Base-by-base conservation (phyloP, 164 flowering plant genomes). In the Piper longum region DNA sequence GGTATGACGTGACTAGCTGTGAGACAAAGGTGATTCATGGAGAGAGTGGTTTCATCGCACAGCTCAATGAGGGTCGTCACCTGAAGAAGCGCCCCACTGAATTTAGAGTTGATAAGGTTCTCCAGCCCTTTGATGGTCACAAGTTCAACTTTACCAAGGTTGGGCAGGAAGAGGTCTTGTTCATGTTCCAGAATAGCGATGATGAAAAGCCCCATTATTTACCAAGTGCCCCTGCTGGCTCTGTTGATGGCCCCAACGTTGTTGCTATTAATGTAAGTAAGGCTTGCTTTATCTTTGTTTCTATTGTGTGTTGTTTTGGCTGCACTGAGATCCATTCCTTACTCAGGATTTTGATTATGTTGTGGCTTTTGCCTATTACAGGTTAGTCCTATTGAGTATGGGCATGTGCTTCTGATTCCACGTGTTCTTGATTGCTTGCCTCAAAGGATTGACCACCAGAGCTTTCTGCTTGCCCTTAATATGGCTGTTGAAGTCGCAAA, bases 371-470 rank as follows among this genome's bases (percentile, higher is more conserved):
- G 60, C 63, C 43, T 16, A 43, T 74, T 41, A 26, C 77, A 88
- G 96, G 93, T 91, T 57, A 91, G 96, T 72, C 98, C 98, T 0
- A 88, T 91, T 42, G 96, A 88, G 63, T 91, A 88, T 69, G 97
- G 96, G 4, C 97, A 91, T 72, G 97, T 91, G 59, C 85, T 91
- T 60, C 69, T 91, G 71, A 84, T 91, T 45, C 97, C 97, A 5
- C 82, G 73, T 2, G 72, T 88, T 62, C 81, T 82, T 13, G 88
- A 88, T 42, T 70, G 83, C 74, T 72, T 85, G 72, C 95, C 95
- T 8, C 96, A 88, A 70, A 80, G 81, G 77, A 87, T 91, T 66
- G 95, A 91, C 66, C 74, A 56, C 57, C 75, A 74, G 57, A 88
- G 89, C 80, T 78, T 88, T 73, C 66, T 84, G 77, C 84, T 89